Base-by-base conservation (phyloP, 768 basidiomycete species). In the Termitomyces bulborhizus region DNA sequence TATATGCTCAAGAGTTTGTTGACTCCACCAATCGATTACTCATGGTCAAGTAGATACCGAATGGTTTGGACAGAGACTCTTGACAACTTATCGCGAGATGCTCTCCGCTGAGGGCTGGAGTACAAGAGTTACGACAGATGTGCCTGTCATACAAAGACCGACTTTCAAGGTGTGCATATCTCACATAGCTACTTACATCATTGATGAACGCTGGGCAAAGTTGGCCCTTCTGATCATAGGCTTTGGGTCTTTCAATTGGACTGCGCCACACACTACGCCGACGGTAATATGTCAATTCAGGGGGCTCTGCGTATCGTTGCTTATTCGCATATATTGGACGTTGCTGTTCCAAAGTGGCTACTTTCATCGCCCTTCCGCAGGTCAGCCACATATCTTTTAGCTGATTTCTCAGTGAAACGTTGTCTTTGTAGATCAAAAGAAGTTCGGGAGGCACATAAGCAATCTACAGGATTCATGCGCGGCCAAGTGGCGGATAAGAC, bases 231-330 rank as follows among this genome's bases (percentile, higher is more conserved):
- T 78, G 15, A 63, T 77, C 12, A 70, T 81, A 24, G 73, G 74
- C 1, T 78, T 79, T 46, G 79, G 78, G 3, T 72, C 79, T 0
- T 74, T 76, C 49, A 66, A 66, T 34, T 79, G 76, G 77, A 59
- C 60, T 7, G 62, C 69, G 6, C 76, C 75, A 26, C 72, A 76
- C 0, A 66, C 53, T 12, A 63, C 69, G 1, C 57, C 68, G 70
- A 75, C 51, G 75, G 76, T 12, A 63, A 43, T 0, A 71, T 78
- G 67, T 68, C 73, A 2, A 32, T 76, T 76, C 71, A 74, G 46
- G 66, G 73, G 61, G 69, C 74, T 6, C 59, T 76, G 12, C 66
- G 68, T 1, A 61, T 75, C 3, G 63, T 74, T 16, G 61, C 69
- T 1, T 69, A 74, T 21, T 61, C 65, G 5, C 36, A 62, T 32